A percentile compares a stretch with the other conserved stretches of the same genome.
These are phyloP conservation scores for Erucastrum elatum DNA, from an alignment of 345 rosid species.

Conservation along the genomic window DNA sequence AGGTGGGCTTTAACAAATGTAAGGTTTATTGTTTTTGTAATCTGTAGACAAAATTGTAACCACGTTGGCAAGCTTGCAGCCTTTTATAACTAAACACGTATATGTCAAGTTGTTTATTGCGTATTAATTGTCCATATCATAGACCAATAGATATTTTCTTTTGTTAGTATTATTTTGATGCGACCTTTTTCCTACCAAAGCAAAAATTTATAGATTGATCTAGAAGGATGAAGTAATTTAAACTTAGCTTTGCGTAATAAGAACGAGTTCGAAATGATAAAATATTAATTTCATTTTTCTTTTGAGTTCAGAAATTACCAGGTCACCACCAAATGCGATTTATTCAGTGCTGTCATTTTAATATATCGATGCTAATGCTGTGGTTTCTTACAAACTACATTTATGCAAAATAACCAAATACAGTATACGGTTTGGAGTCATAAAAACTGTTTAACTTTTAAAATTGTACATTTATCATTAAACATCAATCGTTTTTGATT, in stretches of 20 bases:
- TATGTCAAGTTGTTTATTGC: slow-evolving; percentile 9
- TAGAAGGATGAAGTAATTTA: neutral
- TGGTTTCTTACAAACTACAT: neutral
- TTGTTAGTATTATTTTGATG: neutral
- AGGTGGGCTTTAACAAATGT: neutral
- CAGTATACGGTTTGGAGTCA: neutral
- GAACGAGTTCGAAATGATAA: no score
- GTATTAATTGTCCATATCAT: slow-evolving; percentile 14
- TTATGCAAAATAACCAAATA: no score
- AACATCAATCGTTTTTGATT: neutral
- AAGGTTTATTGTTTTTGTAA: neutral
- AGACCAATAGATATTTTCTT: neutral
- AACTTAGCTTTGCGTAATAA: neutral
- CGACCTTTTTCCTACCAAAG: slow-evolving; percentile 23
- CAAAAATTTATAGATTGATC: slow-evolving; percentile 19
- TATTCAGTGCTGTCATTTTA: no score
- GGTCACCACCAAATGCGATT: neutral
- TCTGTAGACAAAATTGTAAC: neutral
- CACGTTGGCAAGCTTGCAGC: slow-evolving; percentile 1
- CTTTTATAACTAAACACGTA: neutral
- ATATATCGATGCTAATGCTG: neutral
- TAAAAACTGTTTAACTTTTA: neutral
- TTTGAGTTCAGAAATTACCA: neutral
- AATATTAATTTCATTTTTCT: neutral
- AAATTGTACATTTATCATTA: neutral